Evolutionary conservation across 2,329 filamentous ascomycete species (phyloP), one percentile per base, ranked within the genome.

Genomic region (Aspergillus sp.): DNA sequence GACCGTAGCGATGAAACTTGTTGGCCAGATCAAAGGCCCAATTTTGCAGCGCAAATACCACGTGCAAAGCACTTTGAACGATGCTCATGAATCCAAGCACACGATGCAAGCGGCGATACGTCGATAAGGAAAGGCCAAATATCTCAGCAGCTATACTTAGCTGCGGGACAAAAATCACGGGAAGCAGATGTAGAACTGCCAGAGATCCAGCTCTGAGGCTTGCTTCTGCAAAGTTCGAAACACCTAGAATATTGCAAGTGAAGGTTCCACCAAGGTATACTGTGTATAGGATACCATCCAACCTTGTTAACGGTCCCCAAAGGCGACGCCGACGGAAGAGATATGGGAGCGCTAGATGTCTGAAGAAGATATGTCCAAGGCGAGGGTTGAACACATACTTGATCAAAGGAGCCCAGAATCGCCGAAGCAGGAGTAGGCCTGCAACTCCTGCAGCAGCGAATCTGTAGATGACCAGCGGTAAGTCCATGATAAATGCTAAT

Each of bases 181-280:
- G 29, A 38, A 50, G 29, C 9, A 50, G 32, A 34, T 50, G 40
- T n/a, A 50, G 38, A 20, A 50, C 29, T n/a, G 47, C 40, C 11
- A 50, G 29, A 13, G 25, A 21, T n/a, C 21, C 47, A 21, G 40
- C 40, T 19, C 40, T 20, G 20, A 29, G 32, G 11, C 40, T 43
- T 20, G 47, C 47, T 43, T 25, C 40, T 17, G 23, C 25, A 29
- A 44, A 19, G 16, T 29, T 23, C 17, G 29, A 44, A 10, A 50
- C 40, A 16, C 40, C 47, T 16, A 50, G 11, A n/a, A 50, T 44
- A 16, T 50, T 50, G 40, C 38, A 50, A 4, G 31, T 34, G 7
- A 50, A 44, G 29, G 40, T 50, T 20, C 40, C 47, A 23, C 38
- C 19, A n/a, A 43, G 31, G 31, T 50, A 44, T 17, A 44, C 17